Evolutionary conservation across 2,329 filamentous ascomycete species (phyloP).

Genomic region (Colletotrichum sublineola): DNA sequence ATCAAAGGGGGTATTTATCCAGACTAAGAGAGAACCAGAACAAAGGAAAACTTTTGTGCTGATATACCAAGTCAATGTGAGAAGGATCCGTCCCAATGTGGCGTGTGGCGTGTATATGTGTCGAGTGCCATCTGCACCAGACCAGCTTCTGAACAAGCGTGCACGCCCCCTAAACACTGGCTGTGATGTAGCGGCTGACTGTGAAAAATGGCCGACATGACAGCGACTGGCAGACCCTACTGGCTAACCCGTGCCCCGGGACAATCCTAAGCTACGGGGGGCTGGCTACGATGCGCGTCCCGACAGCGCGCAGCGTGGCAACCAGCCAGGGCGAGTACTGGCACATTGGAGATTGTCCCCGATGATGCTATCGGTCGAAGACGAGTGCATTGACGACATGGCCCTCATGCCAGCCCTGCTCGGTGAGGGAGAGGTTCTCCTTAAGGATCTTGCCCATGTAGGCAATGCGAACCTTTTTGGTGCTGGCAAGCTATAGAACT

Average conservation of each 20-base stretch:
- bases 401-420: conserved; percentile 81
- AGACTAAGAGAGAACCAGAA: conserved; percentile 29
- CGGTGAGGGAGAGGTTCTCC: conserved; percentile 73
- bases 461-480: conserved; percentile 75
- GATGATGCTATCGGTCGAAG: conserved; percentile 59
- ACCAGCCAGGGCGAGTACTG: not conserved
- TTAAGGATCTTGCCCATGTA: conserved; percentile 87
- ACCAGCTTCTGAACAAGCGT: not conserved
- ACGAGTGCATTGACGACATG: conserved; percentile 85
- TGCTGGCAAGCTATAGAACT: conserved; percentile 64
- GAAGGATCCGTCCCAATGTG: not conserved
- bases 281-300: not conserved
- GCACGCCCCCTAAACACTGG: not conserved
- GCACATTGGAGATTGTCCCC: conserved; percentile 10
- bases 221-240: not conserved
- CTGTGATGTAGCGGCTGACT: not conserved
- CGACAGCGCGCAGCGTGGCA: not conserved
- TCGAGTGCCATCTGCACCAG: not conserved
- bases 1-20: conserved; percentile 41
- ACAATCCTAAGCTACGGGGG: not conserved
- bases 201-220: not conserved
- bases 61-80: not conserved
- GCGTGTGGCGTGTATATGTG: not conserved
- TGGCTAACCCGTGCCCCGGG: not conserved
- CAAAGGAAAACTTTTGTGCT: conserved; percentile 8